Evolutionary conservation across 345 rosid species (phyloP).

Genomic region (Brassica rapa): DNA sequence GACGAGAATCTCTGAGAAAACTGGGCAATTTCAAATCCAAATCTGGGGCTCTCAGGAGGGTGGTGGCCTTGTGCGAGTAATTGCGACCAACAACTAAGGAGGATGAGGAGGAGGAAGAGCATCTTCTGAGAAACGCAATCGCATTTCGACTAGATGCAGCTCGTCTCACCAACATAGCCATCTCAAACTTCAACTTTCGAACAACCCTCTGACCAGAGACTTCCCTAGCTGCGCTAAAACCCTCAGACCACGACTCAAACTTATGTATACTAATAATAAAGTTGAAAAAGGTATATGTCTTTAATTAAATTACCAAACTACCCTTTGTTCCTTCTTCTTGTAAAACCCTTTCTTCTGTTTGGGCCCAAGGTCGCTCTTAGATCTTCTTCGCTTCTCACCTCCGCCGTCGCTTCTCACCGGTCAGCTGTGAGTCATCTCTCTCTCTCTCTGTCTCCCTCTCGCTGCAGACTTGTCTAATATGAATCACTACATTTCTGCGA

Average conservation of each 20-base stretch:
- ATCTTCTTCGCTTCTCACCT: background rate
- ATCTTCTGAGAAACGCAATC: conserved; percentile 41
- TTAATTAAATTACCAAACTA: background rate
- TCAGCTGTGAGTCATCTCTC: background rate
- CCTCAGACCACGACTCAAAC: background rate
- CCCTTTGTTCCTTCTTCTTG: background rate
- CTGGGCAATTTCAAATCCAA: conserved; percentile 23
- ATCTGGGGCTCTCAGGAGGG: conserved; percentile 22
- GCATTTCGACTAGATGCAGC: conserved; percentile 41
- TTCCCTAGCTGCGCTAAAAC: background rate
- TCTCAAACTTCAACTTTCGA: background rate
- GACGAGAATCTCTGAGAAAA: conserved; percentile 47
- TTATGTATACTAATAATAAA: too few species aligned
- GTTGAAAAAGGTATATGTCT: too few species aligned
- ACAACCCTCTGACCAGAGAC: too few species aligned
- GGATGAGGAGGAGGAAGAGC: conserved; percentile 13
- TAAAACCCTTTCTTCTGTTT: background rate
- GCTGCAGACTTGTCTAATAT: too few species aligned
- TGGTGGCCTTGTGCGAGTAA: conserved; percentile 33
- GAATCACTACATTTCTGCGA: too few species aligned
- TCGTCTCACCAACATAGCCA: conserved; percentile 51
- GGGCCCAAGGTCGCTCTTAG: too few species aligned
- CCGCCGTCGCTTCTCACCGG: background rate
- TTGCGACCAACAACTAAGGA: conserved; percentile 21
- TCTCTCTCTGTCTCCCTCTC: too few species aligned